Conservation (phyloP, 495 filamentous ascomycete genomes). For the Talaromyces stipitatus region DNA sequence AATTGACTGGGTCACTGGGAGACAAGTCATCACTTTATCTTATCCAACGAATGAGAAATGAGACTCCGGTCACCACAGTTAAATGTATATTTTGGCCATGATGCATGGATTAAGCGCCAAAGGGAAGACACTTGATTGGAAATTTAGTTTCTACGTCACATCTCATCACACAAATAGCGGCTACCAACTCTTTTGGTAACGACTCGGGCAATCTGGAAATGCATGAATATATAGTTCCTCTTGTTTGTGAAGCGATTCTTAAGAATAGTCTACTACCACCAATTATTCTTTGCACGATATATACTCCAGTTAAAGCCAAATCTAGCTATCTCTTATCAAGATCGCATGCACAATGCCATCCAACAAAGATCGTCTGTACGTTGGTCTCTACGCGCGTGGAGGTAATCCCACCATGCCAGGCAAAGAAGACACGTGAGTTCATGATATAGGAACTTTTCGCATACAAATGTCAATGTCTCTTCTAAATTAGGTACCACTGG, state of each 20-base stretch:
- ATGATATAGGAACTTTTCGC: background rate
- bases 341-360: constrained; percentile 6
- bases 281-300: background rate
- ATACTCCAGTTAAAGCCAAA: background rate
- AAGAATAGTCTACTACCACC: background rate
- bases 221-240: background rate
- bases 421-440: constrained; percentile 20
- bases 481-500: constrained; percentile 25
- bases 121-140: background rate
- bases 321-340: background rate
- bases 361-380: constrained; percentile 30
- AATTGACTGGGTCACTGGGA: background rate
- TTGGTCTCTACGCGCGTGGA: constrained; percentile 24
- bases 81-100: background rate
- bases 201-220: too few species aligned
- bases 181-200: background rate
- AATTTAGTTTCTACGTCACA: background rate
- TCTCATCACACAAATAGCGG: background rate
- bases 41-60: background rate
- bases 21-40: background rate
- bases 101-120: background rate
- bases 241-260: background rate
- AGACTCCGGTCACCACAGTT: background rate
- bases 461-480: background rate
- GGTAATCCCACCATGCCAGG: constrained; percentile 17